phyloP scores from a whole-genome alignment of 148 eudicot species.

The Cornus florida region DNA sequence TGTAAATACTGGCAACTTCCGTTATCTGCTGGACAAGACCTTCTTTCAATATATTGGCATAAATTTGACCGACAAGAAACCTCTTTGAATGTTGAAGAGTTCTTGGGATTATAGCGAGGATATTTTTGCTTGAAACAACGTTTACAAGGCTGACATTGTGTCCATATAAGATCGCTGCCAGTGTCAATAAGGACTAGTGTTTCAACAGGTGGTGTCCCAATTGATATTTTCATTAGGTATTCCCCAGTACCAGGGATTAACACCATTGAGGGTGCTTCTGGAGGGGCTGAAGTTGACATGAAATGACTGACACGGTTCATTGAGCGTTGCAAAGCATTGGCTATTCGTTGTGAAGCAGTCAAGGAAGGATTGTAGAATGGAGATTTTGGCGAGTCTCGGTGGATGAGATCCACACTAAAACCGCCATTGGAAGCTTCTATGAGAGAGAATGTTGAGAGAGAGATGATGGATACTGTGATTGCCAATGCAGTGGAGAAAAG shows the following conservation, averaged over 20 bases:
- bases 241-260: constrained; percentile 25
- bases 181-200: constrained; percentile 42
- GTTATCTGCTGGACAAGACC: neutral
- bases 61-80: no score
- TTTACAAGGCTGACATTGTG: constrained; percentile 45
- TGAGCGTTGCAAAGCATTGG: constrained; percentile 23
- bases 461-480: neutral
- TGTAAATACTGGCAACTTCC: constrained; percentile 4
- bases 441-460: neutral
- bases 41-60: neutral
- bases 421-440: neutral
- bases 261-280: neutral
- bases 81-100: constrained; percentile 32
- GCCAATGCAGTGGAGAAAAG: neutral
- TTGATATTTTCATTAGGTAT: constrained; percentile 44
- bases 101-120: constrained; percentile 39
- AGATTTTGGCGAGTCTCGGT: constrained; percentile 28
- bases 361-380: constrained; percentile 28
- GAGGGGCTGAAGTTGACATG: no score
- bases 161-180: constrained; percentile 49
- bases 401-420: constrained; percentile 26
- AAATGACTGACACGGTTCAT: constrained; percentile 5
- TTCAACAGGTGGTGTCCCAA: constrained; percentile 44
- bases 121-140: constrained; percentile 34
- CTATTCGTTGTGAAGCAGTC: constrained; percentile 17